These are phyloP conservation scores for Flaveria trinervia DNA, from an alignment of 129 eudicot genomes.

Conservation along the genomic window DNA sequence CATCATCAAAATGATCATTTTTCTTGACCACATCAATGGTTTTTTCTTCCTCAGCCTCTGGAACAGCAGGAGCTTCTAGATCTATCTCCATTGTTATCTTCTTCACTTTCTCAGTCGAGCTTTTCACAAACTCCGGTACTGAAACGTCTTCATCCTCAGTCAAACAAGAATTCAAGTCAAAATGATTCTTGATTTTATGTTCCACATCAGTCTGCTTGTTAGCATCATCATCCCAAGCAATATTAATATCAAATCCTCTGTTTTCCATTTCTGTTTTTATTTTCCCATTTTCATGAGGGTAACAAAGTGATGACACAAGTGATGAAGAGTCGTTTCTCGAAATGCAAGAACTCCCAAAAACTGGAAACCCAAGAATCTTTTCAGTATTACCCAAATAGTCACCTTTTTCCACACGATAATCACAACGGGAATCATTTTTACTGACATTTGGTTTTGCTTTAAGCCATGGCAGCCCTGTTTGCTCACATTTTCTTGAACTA, in stretches of 20 bases:
- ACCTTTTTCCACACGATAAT: constrained; percentile 25
- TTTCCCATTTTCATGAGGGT: constrained; percentile 30
- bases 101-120: constrained; percentile 35
- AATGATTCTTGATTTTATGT: constrained; percentile 39
- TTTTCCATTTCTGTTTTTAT: constrained; percentile 37
- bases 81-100: constrained; percentile 57
- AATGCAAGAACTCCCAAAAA: constrained; percentile 45
- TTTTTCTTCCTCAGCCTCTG: constrained; percentile 53
- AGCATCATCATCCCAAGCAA: constrained; percentile 61
- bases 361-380: constrained; percentile 64
- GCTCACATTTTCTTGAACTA: constrained; percentile 36
- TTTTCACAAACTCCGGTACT: constrained; percentile 39
- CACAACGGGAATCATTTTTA: constrained; percentile 25
- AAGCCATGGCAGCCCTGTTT: constrained; percentile 65
- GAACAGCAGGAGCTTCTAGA: constrained; percentile 74
- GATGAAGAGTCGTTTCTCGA: constrained; percentile 43
- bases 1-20: constrained; percentile 31
- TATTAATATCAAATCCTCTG: constrained; percentile 64
- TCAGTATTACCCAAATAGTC: not conserved
- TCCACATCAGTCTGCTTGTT: constrained; percentile 33
- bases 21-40: constrained; percentile 35
- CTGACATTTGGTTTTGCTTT: constrained; percentile 41
- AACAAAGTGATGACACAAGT: constrained; percentile 32
- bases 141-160: constrained; percentile 59
- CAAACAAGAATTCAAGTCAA: constrained; percentile 73